Evolutionary conservation across 2,329 filamentous ascomycete genomes (phyloP), one percentile per base, ranked within the genome.

Genomic region (Xylaria sp.): DNA sequence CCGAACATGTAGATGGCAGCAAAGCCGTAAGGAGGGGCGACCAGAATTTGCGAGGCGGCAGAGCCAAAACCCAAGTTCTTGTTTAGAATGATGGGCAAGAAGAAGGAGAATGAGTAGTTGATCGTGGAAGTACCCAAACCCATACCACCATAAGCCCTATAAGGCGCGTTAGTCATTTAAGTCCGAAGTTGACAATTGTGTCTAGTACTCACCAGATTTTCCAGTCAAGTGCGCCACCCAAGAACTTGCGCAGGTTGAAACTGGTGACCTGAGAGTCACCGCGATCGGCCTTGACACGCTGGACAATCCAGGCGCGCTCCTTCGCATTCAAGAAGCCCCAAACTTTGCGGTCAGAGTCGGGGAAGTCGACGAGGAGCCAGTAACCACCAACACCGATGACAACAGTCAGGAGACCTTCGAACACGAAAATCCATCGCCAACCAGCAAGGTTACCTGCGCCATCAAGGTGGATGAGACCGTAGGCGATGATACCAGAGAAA

Each of bases 31-130:
- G 90, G 90, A 0, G 90, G 91, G 0, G 92, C 91, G 3, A 90
- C 85, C 2, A 94, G 86, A 76, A 91, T 93, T 78, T 93, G 91
- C 0, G 91, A 83, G 52, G 82, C 82, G 8, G 84, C 89, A 4
- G 90, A 81, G 52, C 79, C 82, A 81, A 93, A 94, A 18, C 87
- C 86, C 83, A 94, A 86, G 78, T 83, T 86, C 30, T 72, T 73
- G 65, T 82, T 80, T n/a, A 97, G 87, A 73, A 96, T 92, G 74
- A 94, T 87, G 8, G 93, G 92, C 8, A 94, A 80, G 76, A 94
- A 95, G 79, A 92, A 95, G 1, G 91, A 91, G 25, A 96, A 86
- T 0, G 92, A 89, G 77, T 96, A 96, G 2, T 86, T 86, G 60
- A 92, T 86, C 12, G 91, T 92, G 0, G 92, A 93, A 2, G 88